Evolutionary conservation across 2,329 filamentous ascomycete genomes (phyloP), one percentile per base, ranked within the genome.

Genomic region (Fusarium marasasianum): DNA sequence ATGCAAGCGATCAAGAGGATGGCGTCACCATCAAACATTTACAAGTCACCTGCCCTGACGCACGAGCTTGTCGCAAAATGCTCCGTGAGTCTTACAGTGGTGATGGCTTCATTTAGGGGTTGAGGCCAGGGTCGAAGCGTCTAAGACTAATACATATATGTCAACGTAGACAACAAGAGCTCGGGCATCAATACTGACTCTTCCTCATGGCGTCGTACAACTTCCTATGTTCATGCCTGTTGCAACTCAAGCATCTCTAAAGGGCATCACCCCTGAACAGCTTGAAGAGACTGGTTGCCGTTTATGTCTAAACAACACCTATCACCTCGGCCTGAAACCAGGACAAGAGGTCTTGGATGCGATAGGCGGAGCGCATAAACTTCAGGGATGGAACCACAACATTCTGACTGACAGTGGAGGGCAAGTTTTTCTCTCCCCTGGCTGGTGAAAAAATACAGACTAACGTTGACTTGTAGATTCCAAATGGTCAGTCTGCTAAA

Each of bases 181-280:
- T 33, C 93, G 96, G 76, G 96, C 96, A 56, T 96, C 96, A 60
- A 91, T 91, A 67, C 88, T 99, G 61, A 93, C 92, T 54, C 91
- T 99, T 33, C 96, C 96, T 57, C 97, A 99, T 90, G 96, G 96
- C 66, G 88, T 92, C 4, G 95, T 99, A 33, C 90, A 93, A 78
- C 89, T 98, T 37, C 96, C 97, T 13, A 91, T 98, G 66, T 99
- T 99, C 83, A 99, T 99, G 96, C 96, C 96, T 22, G 96, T 99
- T 48, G 96, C 96, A 37, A 99, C 96, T 2, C 96, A 99, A 83
- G 96, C 94, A 2, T 98, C 96, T 1, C 87, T 99, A 44, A 99
- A 99, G 81, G 96, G 96, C 48, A 85, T 99, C 63, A 98, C 96
- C 1, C 95, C 96, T 3, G 92, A 96, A 75, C 96, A 99, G 80